phyloP scores from a whole-genome alignment of 2,329 filamentous ascomycete genomes.

The Apiospora rasikravindrae region DNA sequence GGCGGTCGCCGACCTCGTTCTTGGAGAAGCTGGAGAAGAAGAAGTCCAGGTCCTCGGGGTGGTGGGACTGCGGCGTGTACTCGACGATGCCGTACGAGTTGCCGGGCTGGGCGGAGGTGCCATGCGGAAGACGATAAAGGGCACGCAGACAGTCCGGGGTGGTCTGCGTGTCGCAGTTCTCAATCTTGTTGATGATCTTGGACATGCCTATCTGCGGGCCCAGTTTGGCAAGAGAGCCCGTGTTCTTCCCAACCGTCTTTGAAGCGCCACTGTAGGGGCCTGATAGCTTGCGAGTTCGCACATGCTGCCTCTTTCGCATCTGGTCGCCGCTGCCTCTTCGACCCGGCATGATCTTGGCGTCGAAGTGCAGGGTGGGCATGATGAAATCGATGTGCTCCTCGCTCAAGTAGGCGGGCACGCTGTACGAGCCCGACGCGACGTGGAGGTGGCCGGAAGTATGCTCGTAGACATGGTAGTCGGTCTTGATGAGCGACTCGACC shows the following conservation, averaged over 20 bases:
- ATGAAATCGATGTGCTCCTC: conserved; percentile 53
- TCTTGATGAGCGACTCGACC: conserved; percentile 21
- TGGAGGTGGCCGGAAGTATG: conserved; percentile 25
- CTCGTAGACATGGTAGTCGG: conserved; percentile 22
- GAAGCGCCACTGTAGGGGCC: not conserved
- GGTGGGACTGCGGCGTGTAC: conserved; percentile 39
- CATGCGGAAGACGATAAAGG: not conserved
- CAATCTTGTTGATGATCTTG: conserved; percentile 26
- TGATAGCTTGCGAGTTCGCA: conserved; percentile 22
- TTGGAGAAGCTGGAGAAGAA: conserved; percentile 32
- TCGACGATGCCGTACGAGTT: conserved; percentile 24
- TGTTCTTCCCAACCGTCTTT: not conserved
- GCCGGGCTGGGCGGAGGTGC: conserved; percentile 35
- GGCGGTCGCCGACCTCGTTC: conserved; percentile 32
- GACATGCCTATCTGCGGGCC: conserved; percentile 33
- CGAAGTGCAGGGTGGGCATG: conserved; percentile 52
- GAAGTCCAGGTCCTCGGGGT: conserved; percentile 37
- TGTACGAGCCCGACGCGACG: conserved; percentile 16
- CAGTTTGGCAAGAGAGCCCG: not conserved
- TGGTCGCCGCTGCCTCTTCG: not conserved
- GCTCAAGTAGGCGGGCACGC: conserved; percentile 25
- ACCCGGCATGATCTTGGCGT: conserved; percentile 6
- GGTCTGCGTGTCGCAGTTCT: conserved; percentile 57
- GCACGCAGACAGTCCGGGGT: conserved; percentile 42
- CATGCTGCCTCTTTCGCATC: not conserved